Percentiles rank a stretch among this genome's conserved stretches.
phyloP scores from a whole-genome alignment of 2,329 filamentous ascomycete genomes.

The Thelonectria blattea region DNA sequence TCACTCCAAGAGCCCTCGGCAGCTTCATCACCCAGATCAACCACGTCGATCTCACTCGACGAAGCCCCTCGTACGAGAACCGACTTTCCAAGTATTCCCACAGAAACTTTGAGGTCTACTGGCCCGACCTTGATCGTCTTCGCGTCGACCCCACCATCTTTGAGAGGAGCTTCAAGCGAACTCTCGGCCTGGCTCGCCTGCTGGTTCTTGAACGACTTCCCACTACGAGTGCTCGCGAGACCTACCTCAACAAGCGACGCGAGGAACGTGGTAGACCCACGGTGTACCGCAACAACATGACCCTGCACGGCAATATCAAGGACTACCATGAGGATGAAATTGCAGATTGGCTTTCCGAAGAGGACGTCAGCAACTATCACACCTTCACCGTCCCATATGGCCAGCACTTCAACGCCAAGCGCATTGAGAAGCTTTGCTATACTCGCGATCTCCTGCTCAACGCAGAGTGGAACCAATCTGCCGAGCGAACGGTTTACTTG shows the following conservation, averaged over 20 bases:
- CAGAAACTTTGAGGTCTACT: slow-evolving; percentile 84
- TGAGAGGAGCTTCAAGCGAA: slow-evolving; percentile 78
- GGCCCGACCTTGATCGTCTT: slow-evolving; percentile 75
- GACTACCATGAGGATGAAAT: slow-evolving; percentile 79
- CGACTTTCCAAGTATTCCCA: slow-evolving; percentile 85
- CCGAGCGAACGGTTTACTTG: slow-evolving; percentile 76
- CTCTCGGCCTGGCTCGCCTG: slow-evolving; percentile 77
- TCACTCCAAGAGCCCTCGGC: slow-evolving; percentile 75
- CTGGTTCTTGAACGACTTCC: slow-evolving; percentile 82
- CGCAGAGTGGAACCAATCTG: slow-evolving; percentile 82
- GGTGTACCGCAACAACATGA: slow-evolving; percentile 45
- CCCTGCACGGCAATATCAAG: slow-evolving; percentile 74
- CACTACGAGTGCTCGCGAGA: slow-evolving; percentile 68
- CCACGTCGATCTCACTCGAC: slow-evolving; percentile 76
- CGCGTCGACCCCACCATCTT: slow-evolving; percentile 85
- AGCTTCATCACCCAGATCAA: slow-evolving; percentile 86
- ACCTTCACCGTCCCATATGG: slow-evolving; percentile 77
- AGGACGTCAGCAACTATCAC: slow-evolving; percentile 81
- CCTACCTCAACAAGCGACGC: slow-evolving; percentile 73
- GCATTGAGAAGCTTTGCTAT: slow-evolving; percentile 83
- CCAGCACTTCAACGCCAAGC: slow-evolving; percentile 64
- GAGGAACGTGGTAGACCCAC: slow-evolving; percentile 73
- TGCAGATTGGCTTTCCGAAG: slow-evolving; percentile 79
- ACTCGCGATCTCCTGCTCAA: slow-evolving; percentile 83
- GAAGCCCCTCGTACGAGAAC: slow-evolving; percentile 88